phyloP scores from a whole-genome alignment of 352 stramenopile species.

The Globisporangium nodosum region DNA sequence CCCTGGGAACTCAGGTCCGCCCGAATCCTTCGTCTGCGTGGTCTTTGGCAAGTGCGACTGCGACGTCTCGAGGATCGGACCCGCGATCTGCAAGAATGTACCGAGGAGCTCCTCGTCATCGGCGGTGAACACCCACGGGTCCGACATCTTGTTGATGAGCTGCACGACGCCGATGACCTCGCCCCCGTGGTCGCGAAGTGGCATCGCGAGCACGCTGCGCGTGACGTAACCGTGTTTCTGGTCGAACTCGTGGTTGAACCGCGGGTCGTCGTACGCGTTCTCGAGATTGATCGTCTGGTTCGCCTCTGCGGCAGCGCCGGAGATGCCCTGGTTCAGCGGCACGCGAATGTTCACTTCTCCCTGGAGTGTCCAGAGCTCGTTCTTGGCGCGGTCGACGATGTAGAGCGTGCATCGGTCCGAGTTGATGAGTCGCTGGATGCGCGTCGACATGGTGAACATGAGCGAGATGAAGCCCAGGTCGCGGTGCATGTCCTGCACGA shows the following conservation, averaged over 20 bases:
- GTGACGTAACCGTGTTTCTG: conserved; percentile 86
- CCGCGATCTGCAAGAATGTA: conserved; percentile 87
- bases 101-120: conserved; percentile 87
- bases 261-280: conserved; percentile 83
- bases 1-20: conserved; percentile 52
- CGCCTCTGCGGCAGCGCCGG: conserved; percentile 59
- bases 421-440: conserved; percentile 82
- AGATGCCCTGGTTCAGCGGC: conserved; percentile 82
- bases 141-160: conserved; percentile 85
- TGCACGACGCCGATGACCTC: conserved; percentile 86
- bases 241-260: conserved; percentile 89
- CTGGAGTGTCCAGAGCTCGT: conserved; percentile 89
- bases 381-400: conserved; percentile 86
- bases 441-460: conserved; percentile 90
- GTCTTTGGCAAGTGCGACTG: conserved; percentile 66
- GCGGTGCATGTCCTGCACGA: conserved; percentile 88
- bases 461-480: conserved; percentile 88
- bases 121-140: conserved; percentile 61
- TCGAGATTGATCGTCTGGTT: conserved; percentile 77
- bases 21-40: conserved; percentile 34
- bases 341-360: conserved; percentile 87
- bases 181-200: conserved; percentile 62
- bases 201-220: conserved; percentile 84
- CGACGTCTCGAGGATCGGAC: conserved; percentile 83
- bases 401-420: conserved; percentile 92